Base-by-base conservation (phyloP, 768 basidiomycete genomes). In the Collybiopsis confluens region DNA sequence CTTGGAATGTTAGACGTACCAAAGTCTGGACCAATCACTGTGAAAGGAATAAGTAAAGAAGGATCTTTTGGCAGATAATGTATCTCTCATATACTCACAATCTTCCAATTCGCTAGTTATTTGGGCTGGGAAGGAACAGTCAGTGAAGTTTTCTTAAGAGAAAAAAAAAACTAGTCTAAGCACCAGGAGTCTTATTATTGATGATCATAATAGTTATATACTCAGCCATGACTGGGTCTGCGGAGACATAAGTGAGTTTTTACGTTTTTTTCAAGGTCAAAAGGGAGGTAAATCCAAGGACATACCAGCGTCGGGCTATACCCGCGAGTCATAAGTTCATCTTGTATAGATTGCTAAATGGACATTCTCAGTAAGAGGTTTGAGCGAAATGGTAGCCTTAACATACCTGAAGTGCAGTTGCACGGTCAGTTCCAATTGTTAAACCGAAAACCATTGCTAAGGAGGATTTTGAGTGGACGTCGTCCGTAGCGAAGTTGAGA, bases 161-260 rank as follows among this genome's bases (percentile, higher is more conserved):
- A n/a, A n/a, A n/a, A n/a, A n/a, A n/a, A n/a, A n/a, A n/a, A n/a
- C n/a, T n/a, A n/a, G n/a, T n/a, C 7, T 26, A 71, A 84, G 30
- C 61, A 86, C 90, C 80, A 58, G 82, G 69, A 54, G 87, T 85
- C 75, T 94, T 95, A 69, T 90, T 89, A 65, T 95, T 95, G 59
- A 93, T 92, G 44, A 95, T 81, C 92, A 95, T 93, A 55, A 95
- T 95, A 18, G 90, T 92, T 54, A 94, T 92, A 63, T 92, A 95
- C 68, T 95, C 92, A 2, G 92, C 90, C 90, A 94, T 92, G 61
- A 92, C 90, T 13, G 84, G 83, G 69, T 94, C 91, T 90, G 60
- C 4, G 54, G 44, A 49, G 10, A 3, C 50, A 2, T 30, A 5
- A n/a, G 23, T 43, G 63, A 24, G 66, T 55, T 46, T 41, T 45